phyloP scores from a whole-genome alignment of 176 grass and related monocot species.

The Carex kokanica region DNA sequence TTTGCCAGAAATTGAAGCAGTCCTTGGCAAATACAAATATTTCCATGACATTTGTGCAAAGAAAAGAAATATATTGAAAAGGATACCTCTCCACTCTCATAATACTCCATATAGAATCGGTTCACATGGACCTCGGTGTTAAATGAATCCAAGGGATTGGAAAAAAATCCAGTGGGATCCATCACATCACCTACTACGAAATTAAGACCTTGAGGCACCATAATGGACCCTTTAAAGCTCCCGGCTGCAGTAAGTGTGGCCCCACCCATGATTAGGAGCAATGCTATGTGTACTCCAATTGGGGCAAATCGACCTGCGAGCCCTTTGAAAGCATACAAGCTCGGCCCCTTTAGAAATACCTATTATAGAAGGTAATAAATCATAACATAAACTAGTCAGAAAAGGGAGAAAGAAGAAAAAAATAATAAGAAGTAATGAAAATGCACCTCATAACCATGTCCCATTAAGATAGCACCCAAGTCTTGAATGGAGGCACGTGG shows the following conservation, averaged over 20 bases:
- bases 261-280: slow-evolving; percentile 94
- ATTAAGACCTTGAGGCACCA: slow-evolving; percentile 88
- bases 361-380: slow-evolving; percentile 16
- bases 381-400: neutral
- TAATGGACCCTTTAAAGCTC: slow-evolving; percentile 78
- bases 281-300: slow-evolving; percentile 82
- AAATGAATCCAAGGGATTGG: slow-evolving; percentile 53
- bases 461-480: slow-evolving; percentile 83
- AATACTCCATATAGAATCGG: slow-evolving; percentile 95
- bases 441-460: slow-evolving; percentile 85
- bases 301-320: slow-evolving; percentile 71
- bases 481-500: slow-evolving; percentile 79
- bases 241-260: slow-evolving; percentile 78
- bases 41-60: neutral
- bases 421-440: neutral
- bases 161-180: slow-evolving; percentile 67
- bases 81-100: slow-evolving; percentile 88
- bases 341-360: slow-evolving; percentile 83
- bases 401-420: neutral
- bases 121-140: slow-evolving; percentile 93
- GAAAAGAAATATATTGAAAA: neutral
- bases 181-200: slow-evolving; percentile 88
- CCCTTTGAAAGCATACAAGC: slow-evolving; percentile 85
- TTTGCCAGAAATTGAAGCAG: neutral
- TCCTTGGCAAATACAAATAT: neutral